Conservation (phyloP, 139 green algal species). For the Closterium sp. region DNA sequence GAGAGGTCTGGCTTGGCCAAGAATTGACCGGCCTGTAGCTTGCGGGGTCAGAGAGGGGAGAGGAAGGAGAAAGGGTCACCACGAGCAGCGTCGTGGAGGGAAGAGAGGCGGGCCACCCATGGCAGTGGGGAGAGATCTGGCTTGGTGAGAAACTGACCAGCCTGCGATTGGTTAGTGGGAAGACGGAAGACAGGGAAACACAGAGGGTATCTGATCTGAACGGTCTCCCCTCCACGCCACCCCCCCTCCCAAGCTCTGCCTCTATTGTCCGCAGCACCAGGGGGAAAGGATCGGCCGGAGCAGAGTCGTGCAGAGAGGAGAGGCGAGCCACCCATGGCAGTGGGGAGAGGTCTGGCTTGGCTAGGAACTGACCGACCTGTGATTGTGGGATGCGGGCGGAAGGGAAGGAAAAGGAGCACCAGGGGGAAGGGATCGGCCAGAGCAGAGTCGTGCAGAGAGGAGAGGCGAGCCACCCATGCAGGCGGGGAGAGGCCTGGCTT, state of each 20-base stretch:
- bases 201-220: no score
- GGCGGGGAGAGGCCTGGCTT: conserved; percentile 47
- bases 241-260: no score
- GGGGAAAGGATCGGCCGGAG: conserved; percentile 7
- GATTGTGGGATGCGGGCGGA: background rate
- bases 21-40: conserved; percentile 51
- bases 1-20: conserved; percentile 52
- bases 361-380: conserved; percentile 50
- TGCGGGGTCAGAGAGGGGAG: no score
- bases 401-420: no score
- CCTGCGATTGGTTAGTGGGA: conserved; percentile 17
- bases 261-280: no score
- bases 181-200: no score
- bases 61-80: no score
- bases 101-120: conserved; percentile 32
- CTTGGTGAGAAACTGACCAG: conserved; percentile 50
- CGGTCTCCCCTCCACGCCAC: no score
- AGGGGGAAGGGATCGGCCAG: no score
- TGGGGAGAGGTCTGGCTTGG: conserved; percentile 50
- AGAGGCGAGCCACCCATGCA: conserved; percentile 43
- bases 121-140: conserved; percentile 44
- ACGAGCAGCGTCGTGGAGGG: conserved; percentile 44
- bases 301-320: conserved; percentile 34
- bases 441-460: conserved; percentile 39
- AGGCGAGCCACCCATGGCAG: conserved; percentile 40